Conservation (phyloP, 495 filamentous ascomycete genomes). For the Daldinia caldariorum region DNA sequence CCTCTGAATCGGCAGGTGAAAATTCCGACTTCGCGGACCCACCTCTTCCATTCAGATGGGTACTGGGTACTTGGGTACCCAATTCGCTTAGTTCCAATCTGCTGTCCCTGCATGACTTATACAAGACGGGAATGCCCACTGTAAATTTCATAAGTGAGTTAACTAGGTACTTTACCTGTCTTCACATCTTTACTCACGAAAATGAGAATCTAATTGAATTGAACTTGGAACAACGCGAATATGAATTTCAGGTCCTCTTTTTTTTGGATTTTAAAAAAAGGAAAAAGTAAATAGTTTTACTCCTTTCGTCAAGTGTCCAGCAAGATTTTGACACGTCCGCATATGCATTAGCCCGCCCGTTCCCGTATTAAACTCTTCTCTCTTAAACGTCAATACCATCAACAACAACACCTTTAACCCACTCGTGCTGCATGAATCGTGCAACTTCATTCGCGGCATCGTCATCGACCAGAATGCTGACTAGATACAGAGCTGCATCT, state of each 20-base stretch:
- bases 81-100: background rate
- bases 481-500: constrained; percentile 81
- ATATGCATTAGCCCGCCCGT: constrained; percentile 2
- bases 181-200: background rate
- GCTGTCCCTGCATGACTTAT: background rate
- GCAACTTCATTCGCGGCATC: constrained; percentile 75
- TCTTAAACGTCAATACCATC: constrained; percentile 76
- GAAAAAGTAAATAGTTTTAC: background rate
- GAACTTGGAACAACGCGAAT: background rate
- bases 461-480: constrained; percentile 74
- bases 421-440: constrained; percentile 73
- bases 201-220: background rate
- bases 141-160: background rate
- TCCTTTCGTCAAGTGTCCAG: constrained; percentile 17
- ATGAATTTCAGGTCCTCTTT: background rate
- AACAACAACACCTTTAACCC: constrained; percentile 75
- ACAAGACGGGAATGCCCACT: background rate
- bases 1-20: constrained; percentile 29
- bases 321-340: constrained; percentile 17
- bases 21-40: constrained; percentile 29
- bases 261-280: too few species aligned
- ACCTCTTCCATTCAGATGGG: background rate
- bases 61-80: too few species aligned
- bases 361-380: constrained; percentile 22
- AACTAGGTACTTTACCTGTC: background rate